Conservation (phyloP, 257 asterid genomes). For the Solanum clarkiae region DNA sequence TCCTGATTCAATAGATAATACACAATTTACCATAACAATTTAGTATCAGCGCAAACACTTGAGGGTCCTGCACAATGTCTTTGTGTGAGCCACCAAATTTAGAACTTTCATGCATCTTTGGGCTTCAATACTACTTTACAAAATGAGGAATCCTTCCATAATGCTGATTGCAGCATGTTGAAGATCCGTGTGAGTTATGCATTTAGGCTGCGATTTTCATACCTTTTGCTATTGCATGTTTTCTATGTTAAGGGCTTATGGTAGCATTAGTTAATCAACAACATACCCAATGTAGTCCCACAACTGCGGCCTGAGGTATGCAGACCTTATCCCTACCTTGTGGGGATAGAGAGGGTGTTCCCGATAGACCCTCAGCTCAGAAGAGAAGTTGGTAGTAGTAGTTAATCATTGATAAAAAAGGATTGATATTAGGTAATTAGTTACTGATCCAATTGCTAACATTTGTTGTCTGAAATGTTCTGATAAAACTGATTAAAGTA, state of each 20-base stretch:
- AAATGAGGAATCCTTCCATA: not conserved
- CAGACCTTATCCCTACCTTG: too few species aligned
- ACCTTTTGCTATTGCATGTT: not conserved
- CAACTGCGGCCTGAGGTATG: too few species aligned
- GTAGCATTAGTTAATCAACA: not conserved
- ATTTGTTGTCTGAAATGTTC: not conserved
- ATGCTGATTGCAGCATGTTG: not conserved
- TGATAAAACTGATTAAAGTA: not conserved
- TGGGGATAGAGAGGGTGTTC: too few species aligned
- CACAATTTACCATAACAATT: not conserved
- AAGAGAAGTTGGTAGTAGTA: not conserved
- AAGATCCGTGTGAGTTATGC: not conserved
- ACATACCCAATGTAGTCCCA: too few species aligned
- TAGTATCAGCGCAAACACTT: not conserved
- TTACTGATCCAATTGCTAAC: not conserved
- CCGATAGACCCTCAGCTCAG: too few species aligned
- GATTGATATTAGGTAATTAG: not conserved
- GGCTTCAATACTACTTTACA: not conserved
- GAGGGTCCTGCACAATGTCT: not conserved
- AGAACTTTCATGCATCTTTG: not conserved
- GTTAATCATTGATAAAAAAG: not conserved
- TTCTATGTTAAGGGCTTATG: not conserved
- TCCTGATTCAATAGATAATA: not conserved
- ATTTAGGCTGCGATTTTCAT: not conserved
- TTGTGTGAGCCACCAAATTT: not conserved